Conservation (phyloP, 345 rosid genomes). For the Brassica cretica region DNA sequence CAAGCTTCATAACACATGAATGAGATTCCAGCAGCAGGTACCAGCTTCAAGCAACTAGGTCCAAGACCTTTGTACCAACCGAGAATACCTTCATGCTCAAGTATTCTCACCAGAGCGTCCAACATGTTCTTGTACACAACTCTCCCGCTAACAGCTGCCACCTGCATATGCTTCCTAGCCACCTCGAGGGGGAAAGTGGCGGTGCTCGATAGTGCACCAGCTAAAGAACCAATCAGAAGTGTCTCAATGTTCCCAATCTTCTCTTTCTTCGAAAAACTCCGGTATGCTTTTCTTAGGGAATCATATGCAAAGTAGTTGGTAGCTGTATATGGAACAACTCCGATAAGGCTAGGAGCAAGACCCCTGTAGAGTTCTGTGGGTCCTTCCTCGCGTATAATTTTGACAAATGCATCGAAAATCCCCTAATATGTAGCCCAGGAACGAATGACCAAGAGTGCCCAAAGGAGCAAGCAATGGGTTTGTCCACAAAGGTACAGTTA, state of each 20-base stretch:
- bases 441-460: too few species aligned
- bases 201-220: slow-evolving; percentile 85
- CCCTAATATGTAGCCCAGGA: slow-evolving; percentile 34
- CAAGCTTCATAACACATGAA: slow-evolving; percentile 99
- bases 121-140: slow-evolving; percentile 81
- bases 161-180: slow-evolving; percentile 98
- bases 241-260: slow-evolving; percentile 86
- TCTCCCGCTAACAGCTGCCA: slow-evolving; percentile 85
- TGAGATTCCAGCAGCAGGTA: slow-evolving; percentile 97
- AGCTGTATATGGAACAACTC: slow-evolving; percentile 95
- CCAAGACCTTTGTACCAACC: slow-evolving; percentile 93
- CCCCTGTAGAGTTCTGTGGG: slow-evolving; percentile 89
- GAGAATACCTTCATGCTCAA: slow-evolving; percentile 73
- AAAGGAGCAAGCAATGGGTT: too few species aligned
- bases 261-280: slow-evolving; percentile 67
- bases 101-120: slow-evolving; percentile 79
- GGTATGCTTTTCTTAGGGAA: slow-evolving; percentile 68
- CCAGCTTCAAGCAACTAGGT: slow-evolving; percentile 93
- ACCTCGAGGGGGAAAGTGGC: slow-evolving; percentile 98
- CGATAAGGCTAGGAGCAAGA: slow-evolving; percentile 89
- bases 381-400: slow-evolving; percentile 77
- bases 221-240: slow-evolving; percentile 82
- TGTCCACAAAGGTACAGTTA: too few species aligned
- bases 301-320: slow-evolving; percentile 93
- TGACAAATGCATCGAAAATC: slow-evolving; percentile 71